These are phyloP conservation scores for Fusarium sp. DNA, from an alignment of 2,329 filamentous ascomycete genomes.

Conservation along the genomic window DNA sequence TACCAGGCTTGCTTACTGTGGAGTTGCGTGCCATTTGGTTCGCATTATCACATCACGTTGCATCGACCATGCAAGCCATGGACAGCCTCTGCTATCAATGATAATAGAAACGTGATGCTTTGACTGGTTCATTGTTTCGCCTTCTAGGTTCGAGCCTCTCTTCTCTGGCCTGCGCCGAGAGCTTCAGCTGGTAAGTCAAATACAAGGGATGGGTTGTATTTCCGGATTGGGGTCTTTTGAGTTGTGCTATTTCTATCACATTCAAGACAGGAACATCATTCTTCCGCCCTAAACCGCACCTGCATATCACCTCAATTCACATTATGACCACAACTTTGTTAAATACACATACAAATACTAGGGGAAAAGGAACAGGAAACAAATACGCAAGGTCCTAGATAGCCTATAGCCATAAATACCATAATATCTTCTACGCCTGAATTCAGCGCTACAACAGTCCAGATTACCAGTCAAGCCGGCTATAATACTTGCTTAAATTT, in stretches of 20 bases:
- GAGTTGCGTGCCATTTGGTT: slow-evolving; percentile 24
- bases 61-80: slow-evolving; percentile 22
- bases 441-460: too few species aligned
- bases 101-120: slow-evolving; percentile 10
- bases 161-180: slow-evolving; percentile 16
- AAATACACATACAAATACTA: too few species aligned
- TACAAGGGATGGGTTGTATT: slow-evolving; percentile 23
- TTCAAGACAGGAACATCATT: too few species aligned
- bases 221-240: slow-evolving; percentile 14
- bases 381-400: too few species aligned
- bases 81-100: slow-evolving; percentile 1
- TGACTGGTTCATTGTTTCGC: slow-evolving; percentile 2
- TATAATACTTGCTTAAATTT: too few species aligned
- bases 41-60: slow-evolving; percentile 25
- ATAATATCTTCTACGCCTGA: too few species aligned
- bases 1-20: slow-evolving; percentile 15
- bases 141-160: slow-evolving; percentile 21
- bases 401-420: too few species aligned
- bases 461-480: too few species aligned
- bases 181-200: slow-evolving; percentile 15
- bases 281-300: too few species aligned
- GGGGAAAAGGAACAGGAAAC: too few species aligned
- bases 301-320: too few species aligned
- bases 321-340: too few species aligned
- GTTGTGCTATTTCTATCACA: neutral